These are phyloP conservation scores for Pythium apleroticum DNA, from an alignment of 352 stramenopile species.

Conservation along the genomic window DNA sequence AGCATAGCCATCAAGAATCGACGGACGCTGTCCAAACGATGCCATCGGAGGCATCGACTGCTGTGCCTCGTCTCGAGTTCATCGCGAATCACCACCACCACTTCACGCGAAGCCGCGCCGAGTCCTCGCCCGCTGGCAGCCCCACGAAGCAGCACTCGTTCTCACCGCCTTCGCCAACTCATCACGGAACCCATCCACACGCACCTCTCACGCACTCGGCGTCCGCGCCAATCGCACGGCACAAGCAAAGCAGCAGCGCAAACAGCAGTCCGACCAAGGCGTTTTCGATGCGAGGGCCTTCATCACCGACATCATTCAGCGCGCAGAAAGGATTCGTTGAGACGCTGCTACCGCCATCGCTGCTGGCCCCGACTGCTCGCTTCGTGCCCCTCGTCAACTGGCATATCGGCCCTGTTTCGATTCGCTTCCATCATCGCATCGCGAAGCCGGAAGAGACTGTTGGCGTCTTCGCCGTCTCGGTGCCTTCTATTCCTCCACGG, in stretches of 20 bases:
- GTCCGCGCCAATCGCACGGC: conserved; percentile 25
- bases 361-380: conserved; percentile 21
- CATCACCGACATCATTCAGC: conserved; percentile 17
- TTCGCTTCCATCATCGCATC: conserved; percentile 39
- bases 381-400: conserved; percentile 57
- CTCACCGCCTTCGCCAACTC: conserved; percentile 7
- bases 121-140: conserved; percentile 12
- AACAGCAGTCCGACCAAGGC: background rate
- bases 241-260: conserved; percentile 24
- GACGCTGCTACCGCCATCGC: conserved; percentile 35
- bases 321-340: conserved; percentile 37
- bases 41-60: background rate
- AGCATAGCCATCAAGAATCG: conserved; percentile 7
- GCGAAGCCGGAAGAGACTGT: background rate
- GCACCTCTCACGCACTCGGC: conserved; percentile 20
- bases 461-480: background rate
- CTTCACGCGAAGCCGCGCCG: conserved; percentile 36
- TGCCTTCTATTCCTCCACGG: conserved; percentile 10
- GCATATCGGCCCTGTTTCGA: conserved; percentile 44
- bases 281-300: conserved; percentile 6
- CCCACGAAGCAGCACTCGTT: conserved; percentile 15
- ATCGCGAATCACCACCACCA: conserved; percentile 38
- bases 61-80: conserved; percentile 24
- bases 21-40: conserved; percentile 20
- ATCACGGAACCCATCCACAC: background rate